Evolutionary conservation across 1,284 basidiomycete genomes (phyloP).

Genomic region (Trametes hirsuta): DNA sequence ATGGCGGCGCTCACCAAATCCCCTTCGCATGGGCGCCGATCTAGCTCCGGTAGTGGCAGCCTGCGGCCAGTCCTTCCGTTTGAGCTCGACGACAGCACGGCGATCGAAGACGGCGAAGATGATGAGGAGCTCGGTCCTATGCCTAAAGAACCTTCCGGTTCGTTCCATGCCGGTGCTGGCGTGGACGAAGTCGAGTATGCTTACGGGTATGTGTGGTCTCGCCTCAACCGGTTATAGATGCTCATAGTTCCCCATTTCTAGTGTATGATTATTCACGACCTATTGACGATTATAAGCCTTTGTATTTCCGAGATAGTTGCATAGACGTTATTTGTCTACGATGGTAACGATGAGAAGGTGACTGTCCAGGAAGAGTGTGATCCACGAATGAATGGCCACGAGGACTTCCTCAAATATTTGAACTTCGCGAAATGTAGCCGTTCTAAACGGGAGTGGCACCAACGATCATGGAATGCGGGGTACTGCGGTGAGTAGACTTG

Average conservation of each 20-base stretch:
- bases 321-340: neutral
- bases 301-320: neutral
- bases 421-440: too few relatives aligned
- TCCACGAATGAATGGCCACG: too few relatives aligned
- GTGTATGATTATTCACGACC: constrained; percentile 6
- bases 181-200: constrained; percentile 89
- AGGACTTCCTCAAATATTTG: too few relatives aligned
- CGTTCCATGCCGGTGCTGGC: constrained; percentile 76
- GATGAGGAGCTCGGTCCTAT: constrained; percentile 73
- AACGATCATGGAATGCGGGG: too few relatives aligned
- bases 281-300: constrained; percentile 1
- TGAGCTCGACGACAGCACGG: constrained; percentile 73
- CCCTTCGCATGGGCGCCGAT: constrained; percentile 76
- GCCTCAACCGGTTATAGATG: neutral
- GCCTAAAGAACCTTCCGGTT: constrained; percentile 71
- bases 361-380: too few relatives aligned
- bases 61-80: constrained; percentile 84
- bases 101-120: constrained; percentile 59
- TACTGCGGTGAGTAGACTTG: too few relatives aligned
- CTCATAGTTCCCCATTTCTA: neutral
- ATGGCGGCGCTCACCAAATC: constrained; percentile 90
- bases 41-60: constrained; percentile 78
- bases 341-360: too few relatives aligned
- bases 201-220: constrained; percentile 64
- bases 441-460: too few relatives aligned